Percentiles rank a stretch among this genome's conserved stretches.
These are phyloP conservation scores for Apophysomyces ossiformis DNA, from an alignment of 371 early-diverging fungal genomes.

Conservation along the genomic window DNA sequence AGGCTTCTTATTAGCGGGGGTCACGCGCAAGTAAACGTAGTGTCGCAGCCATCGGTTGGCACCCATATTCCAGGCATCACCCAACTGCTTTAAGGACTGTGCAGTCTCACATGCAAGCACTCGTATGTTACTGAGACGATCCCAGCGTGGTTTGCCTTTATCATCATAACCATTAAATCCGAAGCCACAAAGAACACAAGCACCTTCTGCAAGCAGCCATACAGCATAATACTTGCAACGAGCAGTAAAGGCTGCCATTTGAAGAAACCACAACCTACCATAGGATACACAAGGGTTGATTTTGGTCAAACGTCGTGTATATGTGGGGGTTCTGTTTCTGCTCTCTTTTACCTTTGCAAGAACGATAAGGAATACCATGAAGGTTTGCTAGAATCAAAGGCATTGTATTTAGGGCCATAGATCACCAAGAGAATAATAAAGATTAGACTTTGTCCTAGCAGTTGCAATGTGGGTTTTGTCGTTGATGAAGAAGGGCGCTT, in stretches of 20 bases:
- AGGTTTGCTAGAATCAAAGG: not conserved
- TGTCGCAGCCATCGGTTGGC: slow-evolving; percentile 87
- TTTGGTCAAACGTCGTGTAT: not conserved
- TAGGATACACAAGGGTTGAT: not conserved
- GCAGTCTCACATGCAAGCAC: slow-evolving; percentile 75
- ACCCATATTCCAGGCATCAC: slow-evolving; percentile 89
- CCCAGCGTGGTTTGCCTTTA: slow-evolving; percentile 52
- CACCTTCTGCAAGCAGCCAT: slow-evolving; percentile 89
- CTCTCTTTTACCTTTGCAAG: not conserved
- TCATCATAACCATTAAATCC: slow-evolving; percentile 79
- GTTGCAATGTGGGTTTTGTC: slow-evolving; percentile 20
- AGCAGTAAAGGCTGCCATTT: slow-evolving; percentile 65
- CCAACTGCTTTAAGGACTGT: slow-evolving; percentile 66
- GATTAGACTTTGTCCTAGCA: not conserved
- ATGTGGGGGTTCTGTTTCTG: too few relatives aligned
- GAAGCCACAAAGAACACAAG: slow-evolving; percentile 82
- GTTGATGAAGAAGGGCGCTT: slow-evolving; percentile 23
- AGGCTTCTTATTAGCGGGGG: slow-evolving; percentile 42
- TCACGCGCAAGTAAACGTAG: slow-evolving; percentile 81
- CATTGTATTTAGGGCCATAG: not conserved
- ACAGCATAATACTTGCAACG: slow-evolving; percentile 86
- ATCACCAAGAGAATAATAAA: not conserved
- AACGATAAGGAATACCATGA: not conserved
- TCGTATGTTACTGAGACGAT: slow-evolving; percentile 73
- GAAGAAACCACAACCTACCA: slow-evolving; percentile 56